phyloP scores from a whole-genome alignment of 1,139 yeast species.

The Meyerozyma athensensis region DNA sequence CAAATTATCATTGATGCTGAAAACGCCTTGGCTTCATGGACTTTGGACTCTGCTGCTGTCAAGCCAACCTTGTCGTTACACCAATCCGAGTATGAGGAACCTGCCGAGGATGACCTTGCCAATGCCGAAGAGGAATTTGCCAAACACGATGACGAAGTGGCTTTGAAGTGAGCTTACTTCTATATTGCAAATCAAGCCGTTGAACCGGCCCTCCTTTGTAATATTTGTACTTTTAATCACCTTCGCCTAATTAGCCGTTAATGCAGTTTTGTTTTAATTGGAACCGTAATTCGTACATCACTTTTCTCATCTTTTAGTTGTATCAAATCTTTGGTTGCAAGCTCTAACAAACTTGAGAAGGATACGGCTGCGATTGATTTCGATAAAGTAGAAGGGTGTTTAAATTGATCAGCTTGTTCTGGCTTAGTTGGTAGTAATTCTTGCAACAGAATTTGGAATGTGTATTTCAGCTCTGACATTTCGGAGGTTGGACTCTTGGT shows the following conservation, averaged over 20 bases:
- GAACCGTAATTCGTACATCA: not conserved
- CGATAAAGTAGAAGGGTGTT: constrained; percentile 10
- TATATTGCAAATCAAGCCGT: not conserved
- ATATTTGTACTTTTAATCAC: constrained; percentile 3
- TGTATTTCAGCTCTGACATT: no score
- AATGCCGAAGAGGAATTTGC: constrained; percentile 43
- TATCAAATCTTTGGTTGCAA: constrained; percentile 21
- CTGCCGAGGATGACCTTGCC: constrained; percentile 38
- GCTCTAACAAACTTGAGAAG: constrained; percentile 34
- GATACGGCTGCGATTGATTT: constrained; percentile 33
- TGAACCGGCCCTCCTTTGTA: not conserved
- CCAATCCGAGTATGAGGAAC: constrained; percentile 62
- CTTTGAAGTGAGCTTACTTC: constrained; percentile 7
- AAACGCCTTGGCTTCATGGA: constrained; percentile 94
- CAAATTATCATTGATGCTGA: constrained; percentile 97
- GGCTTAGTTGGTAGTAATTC: not conserved
- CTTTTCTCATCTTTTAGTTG: not conserved
- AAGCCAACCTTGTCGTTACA: constrained; percentile 91
- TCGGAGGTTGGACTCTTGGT: no score
- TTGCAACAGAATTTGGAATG: no score
- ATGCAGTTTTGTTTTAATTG: not conserved
- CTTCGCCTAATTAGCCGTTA: constrained; percentile 1
- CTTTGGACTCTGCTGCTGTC: constrained; percentile 90
- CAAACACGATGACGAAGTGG: constrained; percentile 32
- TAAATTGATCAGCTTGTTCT: not conserved